phyloP scores from a whole-genome alignment of 306 rosid species.

The Vicia sativa region DNA sequence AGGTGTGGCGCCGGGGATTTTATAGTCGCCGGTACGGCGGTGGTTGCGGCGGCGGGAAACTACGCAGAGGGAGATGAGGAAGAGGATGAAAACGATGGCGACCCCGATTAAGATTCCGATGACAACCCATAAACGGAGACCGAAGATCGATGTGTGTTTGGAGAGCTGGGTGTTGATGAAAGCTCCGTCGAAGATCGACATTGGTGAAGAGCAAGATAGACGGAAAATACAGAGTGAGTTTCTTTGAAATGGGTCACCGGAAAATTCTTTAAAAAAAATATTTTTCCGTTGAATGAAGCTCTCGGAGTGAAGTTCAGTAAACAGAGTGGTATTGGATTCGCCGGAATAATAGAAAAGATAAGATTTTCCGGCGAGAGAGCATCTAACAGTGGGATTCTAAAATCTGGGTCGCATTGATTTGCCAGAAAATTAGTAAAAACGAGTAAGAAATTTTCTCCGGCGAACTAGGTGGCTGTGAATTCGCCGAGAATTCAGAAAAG shows the following conservation, averaged over 20 bases:
- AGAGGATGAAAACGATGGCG: conserved; percentile 69
- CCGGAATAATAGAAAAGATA: background rate
- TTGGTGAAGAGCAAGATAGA: conserved; percentile 7
- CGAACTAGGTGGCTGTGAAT: background rate
- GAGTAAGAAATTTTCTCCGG: background rate
- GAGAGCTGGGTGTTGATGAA: conserved; percentile 75
- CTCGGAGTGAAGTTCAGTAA: background rate
- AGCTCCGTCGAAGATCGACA: conserved; percentile 84
- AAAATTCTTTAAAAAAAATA: background rate
- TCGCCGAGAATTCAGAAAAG: background rate
- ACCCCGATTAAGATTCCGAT: conserved; percentile 83
- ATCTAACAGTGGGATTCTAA: background rate
- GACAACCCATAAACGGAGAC: conserved; percentile 89
- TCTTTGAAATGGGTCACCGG: conserved; percentile 21
- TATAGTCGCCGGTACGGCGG: conserved; percentile 31
- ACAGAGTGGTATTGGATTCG: conserved; percentile 21
- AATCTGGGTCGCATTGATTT: conserved; percentile 32
- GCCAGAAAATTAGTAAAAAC: conserved; percentile 13
- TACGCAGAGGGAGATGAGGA: conserved; percentile 86
- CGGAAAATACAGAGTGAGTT: background rate
- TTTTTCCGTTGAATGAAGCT: conserved; percentile 10
- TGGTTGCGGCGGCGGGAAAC: conserved; percentile 67
- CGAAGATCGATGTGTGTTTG: conserved; percentile 81
- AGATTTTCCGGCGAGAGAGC: background rate
- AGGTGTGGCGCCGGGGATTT: conserved; percentile 38